A percentile compares a stretch with the other conserved stretches of the same genome.
Evolutionary conservation across 768 basidiomycete species (phyloP).

Genomic region (Atractiella rhizophila): DNA sequence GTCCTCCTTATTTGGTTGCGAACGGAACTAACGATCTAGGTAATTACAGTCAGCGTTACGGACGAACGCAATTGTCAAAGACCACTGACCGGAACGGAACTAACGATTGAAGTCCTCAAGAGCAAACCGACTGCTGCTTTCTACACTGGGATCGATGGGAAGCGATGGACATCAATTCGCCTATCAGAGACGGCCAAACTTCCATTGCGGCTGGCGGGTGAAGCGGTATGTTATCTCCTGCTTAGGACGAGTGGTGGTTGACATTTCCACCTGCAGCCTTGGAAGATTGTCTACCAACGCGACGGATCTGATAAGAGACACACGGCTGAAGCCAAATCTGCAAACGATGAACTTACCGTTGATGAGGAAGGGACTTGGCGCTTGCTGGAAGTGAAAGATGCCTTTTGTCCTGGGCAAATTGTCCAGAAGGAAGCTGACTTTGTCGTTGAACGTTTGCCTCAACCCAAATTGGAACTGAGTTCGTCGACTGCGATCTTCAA

Average conservation of each 20-base stretch:
- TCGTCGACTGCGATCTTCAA: too few relatives aligned
- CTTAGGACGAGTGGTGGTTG: background rate
- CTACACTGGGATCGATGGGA: slow-evolving; percentile 21
- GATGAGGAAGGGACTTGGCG: slow-evolving; percentile 26
- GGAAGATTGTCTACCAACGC: slow-evolving; percentile 42
- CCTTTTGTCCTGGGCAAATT: slow-evolving; percentile 58
- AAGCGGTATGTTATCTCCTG: slow-evolving; percentile 36
- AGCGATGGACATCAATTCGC: slow-evolving; percentile 38
- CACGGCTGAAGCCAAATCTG: background rate
- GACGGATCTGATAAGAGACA: background rate
- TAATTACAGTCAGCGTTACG: slow-evolving; percentile 42
- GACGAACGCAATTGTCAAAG: slow-evolving; percentile 73
- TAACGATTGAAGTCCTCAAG: slow-evolving; percentile 60
- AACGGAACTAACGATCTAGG: background rate
- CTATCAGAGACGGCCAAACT: slow-evolving; percentile 47
- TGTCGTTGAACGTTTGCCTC: slow-evolving; percentile 49
- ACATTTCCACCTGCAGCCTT: slow-evolving; percentile 37
- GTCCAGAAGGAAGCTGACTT: slow-evolving; percentile 36
- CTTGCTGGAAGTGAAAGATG: slow-evolving; percentile 40
- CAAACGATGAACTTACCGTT: slow-evolving; percentile 25
- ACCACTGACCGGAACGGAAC: slow-evolving; percentile 42
- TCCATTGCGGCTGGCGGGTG: slow-evolving; percentile 68
- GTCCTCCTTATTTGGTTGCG: background rate
- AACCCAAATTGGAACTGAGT: slow-evolving; percentile 50
- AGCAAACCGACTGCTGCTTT: slow-evolving; percentile 73